phyloP scores from a whole-genome alignment of 305 asterid genomes.

The Rubia tinctorum region DNA sequence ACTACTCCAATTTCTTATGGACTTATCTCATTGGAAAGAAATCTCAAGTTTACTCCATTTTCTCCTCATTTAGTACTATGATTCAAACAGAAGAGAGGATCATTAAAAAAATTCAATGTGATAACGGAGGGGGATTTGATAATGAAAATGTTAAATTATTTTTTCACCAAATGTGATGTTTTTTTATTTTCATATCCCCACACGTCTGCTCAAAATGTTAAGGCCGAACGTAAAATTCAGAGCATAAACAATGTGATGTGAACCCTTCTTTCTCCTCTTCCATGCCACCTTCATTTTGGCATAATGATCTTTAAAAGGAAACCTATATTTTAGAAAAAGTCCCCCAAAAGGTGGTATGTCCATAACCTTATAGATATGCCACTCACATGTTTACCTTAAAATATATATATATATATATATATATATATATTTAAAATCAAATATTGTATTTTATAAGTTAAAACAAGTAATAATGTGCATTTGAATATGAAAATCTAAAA shows the following conservation, averaged over 20 bases:
- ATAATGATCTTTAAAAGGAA: not conserved
- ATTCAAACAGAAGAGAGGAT: not conserved
- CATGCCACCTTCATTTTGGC: constrained; percentile 1
- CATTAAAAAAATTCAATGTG: not conserved
- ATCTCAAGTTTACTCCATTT: not conserved
- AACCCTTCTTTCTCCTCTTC: constrained; percentile 5
- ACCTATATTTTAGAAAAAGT: not conserved
- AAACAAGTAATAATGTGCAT: no score
- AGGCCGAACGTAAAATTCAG: constrained; percentile 8
- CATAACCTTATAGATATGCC: no score
- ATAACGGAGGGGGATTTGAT: not conserved
- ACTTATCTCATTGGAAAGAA: constrained; percentile 6
- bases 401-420: no score
- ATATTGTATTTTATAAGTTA: no score
- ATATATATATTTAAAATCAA: no score
- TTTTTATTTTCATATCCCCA: constrained; percentile 10
- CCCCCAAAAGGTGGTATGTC: no score
- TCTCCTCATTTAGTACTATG: not conserved
- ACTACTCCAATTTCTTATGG: constrained; percentile 19
- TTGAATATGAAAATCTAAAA: no score
- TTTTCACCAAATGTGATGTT: not conserved
- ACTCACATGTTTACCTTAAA: no score
- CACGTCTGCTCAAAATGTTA: no score
- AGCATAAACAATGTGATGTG: constrained; percentile 6
- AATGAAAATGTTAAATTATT: not conserved